Conservation (phyloP, 2,329 filamentous ascomycete species). For the Exophiala dermatitidis region DNA sequence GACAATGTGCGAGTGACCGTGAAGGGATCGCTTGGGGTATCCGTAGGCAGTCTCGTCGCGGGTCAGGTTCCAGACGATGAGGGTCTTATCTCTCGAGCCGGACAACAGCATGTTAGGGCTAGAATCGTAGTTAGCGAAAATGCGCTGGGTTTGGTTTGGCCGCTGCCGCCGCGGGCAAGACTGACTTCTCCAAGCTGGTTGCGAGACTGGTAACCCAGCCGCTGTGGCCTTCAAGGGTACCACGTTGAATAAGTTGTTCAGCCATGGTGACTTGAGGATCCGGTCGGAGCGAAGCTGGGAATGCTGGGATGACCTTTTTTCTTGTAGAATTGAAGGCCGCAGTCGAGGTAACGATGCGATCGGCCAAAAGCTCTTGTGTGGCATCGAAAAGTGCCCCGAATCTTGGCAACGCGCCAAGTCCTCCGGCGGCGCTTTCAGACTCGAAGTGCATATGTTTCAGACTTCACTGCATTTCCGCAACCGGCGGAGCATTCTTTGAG, state of each 20-base stretch:
- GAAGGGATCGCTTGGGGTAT: slow-evolving; percentile 97
- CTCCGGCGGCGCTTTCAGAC: slow-evolving; percentile 1
- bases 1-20: slow-evolving; percentile 99
- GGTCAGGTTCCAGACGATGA: slow-evolving; percentile 99
- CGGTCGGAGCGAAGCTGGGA: background rate
- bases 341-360: slow-evolving; percentile 1
- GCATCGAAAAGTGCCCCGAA: slow-evolving; percentile 1
- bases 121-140: slow-evolving; percentile 33
- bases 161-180: slow-evolving; percentile 1
- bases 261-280: slow-evolving; percentile 54
- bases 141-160: slow-evolving; percentile 20
- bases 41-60: slow-evolving; percentile 97
- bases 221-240: slow-evolving; percentile 97
- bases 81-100: slow-evolving; percentile 91
- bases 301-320: background rate
- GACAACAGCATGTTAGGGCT: slow-evolving; percentile 99
- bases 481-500: too few relatives aligned
- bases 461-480: background rate
- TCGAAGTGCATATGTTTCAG: background rate
- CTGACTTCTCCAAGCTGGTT: slow-evolving; percentile 96
- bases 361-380: slow-evolving; percentile 1
- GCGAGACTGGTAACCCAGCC: slow-evolving; percentile 99
- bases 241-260: slow-evolving; percentile 93
- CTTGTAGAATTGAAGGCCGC: slow-evolving; percentile 1
- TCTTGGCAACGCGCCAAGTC: background rate